Conservation (phyloP, 306 rosid species). For the Mucuna pruriens region DNA sequence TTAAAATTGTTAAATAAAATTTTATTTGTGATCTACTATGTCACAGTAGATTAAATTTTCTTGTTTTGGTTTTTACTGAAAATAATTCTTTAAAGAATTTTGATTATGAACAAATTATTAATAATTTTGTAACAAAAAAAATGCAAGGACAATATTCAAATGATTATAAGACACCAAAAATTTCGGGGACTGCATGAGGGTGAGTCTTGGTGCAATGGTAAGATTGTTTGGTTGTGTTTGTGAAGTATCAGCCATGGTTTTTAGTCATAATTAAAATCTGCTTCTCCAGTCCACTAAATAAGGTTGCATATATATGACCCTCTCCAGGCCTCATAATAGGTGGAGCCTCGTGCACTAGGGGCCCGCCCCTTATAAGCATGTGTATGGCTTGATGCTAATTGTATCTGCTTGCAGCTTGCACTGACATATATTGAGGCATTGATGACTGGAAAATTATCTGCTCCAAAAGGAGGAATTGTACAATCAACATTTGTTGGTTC, state of each 20-base stretch:
- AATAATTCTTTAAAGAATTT: too few species aligned
- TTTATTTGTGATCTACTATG: too few species aligned
- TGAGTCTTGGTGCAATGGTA: not conserved
- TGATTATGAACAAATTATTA: too few species aligned
- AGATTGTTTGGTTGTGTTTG: not conserved
- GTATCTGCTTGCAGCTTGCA: slow-evolving; percentile 72
- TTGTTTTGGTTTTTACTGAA: too few species aligned
- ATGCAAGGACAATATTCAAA: too few species aligned
- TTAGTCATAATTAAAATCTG: not conserved
- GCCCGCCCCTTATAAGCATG: not conserved
- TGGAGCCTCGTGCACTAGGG: not conserved
- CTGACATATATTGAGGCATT: slow-evolving; percentile 79
- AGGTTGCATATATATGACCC: slow-evolving; percentile 1
- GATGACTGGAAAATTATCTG: slow-evolving; percentile 64
- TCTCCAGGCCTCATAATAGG: not conserved
- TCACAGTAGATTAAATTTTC: too few species aligned
- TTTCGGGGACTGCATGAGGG: not conserved
- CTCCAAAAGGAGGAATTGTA: slow-evolving; percentile 76
- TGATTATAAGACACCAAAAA: too few species aligned
- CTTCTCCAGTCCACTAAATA: not conserved
- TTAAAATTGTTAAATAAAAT: too few species aligned
- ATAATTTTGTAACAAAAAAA: too few species aligned
- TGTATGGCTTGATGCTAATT: slow-evolving; percentile 17
- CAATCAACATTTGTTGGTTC: slow-evolving; percentile 78
- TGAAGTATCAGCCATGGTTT: not conserved